A percentile compares a stretch with the other conserved stretches of the same genome.
phyloP scores from a whole-genome alignment of 257 asterid genomes.

The Rhazya stricta region DNA sequence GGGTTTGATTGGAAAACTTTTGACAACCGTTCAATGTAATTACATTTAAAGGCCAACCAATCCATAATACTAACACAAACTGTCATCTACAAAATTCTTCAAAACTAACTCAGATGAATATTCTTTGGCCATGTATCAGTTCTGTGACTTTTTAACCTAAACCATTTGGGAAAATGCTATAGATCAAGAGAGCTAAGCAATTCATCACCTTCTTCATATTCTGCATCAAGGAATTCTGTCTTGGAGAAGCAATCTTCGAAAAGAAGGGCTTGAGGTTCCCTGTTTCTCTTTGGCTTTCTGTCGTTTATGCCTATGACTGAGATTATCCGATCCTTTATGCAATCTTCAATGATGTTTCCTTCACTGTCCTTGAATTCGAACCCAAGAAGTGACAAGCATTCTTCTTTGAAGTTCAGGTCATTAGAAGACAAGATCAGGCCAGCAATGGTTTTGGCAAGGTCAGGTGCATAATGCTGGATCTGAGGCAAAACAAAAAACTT shows the following conservation, averaged over 20 bases:
- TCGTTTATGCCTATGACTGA: constrained; percentile 51
- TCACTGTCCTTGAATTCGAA: constrained; percentile 36
- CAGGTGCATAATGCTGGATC: constrained; percentile 79
- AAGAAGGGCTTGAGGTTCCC: constrained; percentile 52
- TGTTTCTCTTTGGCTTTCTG: constrained; percentile 30
- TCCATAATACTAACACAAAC: neutral
- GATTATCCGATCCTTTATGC: constrained; percentile 60
- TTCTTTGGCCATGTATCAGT: neutral
- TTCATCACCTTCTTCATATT: constrained; percentile 44
- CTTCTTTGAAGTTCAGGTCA: constrained; percentile 58
- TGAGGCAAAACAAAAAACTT: constrained; percentile 20
- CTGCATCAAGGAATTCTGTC: constrained; percentile 32
- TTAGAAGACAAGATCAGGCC: constrained; percentile 63
- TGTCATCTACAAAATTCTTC: neutral
- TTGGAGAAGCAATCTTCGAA: constrained; percentile 31
- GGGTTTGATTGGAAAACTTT: neutral
- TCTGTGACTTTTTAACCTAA: neutral
- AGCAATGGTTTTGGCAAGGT: constrained; percentile 74
- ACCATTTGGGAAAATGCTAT: constrained; percentile 5
- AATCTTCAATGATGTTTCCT: constrained; percentile 36
- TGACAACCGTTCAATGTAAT: neutral
- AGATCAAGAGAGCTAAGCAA: constrained; percentile 26
- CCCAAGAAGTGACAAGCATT: constrained; percentile 71
- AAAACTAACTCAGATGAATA: neutral
- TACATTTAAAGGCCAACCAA: neutral